Evolutionary conservation across 345 rosid species (phyloP).

Genomic region (Syzygium aromaticum): DNA sequence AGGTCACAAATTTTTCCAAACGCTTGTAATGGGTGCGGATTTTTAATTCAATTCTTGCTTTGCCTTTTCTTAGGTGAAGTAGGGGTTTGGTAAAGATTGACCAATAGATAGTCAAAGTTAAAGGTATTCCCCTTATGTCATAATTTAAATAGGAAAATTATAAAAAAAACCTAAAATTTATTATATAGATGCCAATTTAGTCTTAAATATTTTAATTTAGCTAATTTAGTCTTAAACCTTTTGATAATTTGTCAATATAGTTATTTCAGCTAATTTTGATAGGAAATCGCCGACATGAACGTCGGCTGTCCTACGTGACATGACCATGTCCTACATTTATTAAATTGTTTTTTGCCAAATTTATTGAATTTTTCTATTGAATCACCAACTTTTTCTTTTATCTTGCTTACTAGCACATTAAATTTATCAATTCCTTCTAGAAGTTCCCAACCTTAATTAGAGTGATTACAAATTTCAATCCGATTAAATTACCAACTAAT

Average conservation of each 20-base stretch:
- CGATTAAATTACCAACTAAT: not conserved
- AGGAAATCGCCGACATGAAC: fast-evolving
- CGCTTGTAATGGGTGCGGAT: not conserved
- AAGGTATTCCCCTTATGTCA: not conserved
- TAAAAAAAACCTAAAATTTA: not conserved
- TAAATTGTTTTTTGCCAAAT: not conserved
- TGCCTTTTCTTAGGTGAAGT: not conserved
- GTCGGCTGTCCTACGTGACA: not conserved
- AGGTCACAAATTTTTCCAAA: not conserved
- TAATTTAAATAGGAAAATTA: not conserved
- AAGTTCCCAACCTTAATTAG: not conserved
- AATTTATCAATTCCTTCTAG: not conserved
- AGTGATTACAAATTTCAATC: not conserved
- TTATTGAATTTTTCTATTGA: not conserved
- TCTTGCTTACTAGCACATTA: not conserved
- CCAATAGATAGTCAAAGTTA: not conserved
- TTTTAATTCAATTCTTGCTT: not conserved
- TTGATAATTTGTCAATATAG: not conserved
- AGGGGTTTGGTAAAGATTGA: not conserved
- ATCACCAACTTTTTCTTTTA: not conserved
- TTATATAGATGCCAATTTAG: fast-evolving
- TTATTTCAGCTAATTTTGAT: not conserved
- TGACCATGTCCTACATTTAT: not conserved
- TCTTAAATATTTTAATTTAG: not conserved
- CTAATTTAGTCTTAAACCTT: not conserved